phyloP scores from a whole-genome alignment of 768 basidiomycete genomes.

The Mycena chlorophos region DNA sequence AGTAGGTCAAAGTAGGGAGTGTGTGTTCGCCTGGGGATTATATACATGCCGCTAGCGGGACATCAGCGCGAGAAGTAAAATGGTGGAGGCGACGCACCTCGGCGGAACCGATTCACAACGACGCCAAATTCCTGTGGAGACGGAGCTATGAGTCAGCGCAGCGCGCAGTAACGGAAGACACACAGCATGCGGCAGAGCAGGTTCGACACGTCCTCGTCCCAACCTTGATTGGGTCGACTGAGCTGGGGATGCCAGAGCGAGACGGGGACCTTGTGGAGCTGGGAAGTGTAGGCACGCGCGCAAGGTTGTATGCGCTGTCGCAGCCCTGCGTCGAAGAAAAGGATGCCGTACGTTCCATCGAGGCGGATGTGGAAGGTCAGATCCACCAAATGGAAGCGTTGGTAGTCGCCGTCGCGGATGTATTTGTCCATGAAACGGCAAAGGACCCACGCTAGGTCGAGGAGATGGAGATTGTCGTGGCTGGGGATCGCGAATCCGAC shows the following conservation, averaged over 20 bases:
- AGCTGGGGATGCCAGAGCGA: not conserved
- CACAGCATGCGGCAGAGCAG: not conserved
- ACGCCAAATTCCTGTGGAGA: no score
- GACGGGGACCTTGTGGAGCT: not conserved
- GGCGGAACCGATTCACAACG: no score
- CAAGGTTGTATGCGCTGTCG: not conserved
- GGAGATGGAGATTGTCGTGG: not conserved
- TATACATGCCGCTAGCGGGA: no score
- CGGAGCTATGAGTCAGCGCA: no score
- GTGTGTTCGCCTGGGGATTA: no score
- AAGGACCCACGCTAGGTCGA: slow-evolving; percentile 2
- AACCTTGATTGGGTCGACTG: not conserved
- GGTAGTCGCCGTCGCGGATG: slow-evolving; percentile 11
- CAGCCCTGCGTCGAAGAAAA: slow-evolving; percentile 3
- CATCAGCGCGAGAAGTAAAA: no score
- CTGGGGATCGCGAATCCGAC: slow-evolving; percentile 2
- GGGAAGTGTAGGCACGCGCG: not conserved
- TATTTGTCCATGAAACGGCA: slow-evolving; percentile 5
- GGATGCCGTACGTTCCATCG: not conserved
- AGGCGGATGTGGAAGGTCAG: not conserved
- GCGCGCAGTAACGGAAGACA: not conserved
- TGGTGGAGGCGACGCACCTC: no score
- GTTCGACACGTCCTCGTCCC: not conserved
- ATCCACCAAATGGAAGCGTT: not conserved
- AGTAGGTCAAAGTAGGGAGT: no score